Evolutionary conservation across 1,139 yeast species (phyloP), one percentile per base, ranked within the genome.

Genomic region (Saccharomyces pastorianus): DNA sequence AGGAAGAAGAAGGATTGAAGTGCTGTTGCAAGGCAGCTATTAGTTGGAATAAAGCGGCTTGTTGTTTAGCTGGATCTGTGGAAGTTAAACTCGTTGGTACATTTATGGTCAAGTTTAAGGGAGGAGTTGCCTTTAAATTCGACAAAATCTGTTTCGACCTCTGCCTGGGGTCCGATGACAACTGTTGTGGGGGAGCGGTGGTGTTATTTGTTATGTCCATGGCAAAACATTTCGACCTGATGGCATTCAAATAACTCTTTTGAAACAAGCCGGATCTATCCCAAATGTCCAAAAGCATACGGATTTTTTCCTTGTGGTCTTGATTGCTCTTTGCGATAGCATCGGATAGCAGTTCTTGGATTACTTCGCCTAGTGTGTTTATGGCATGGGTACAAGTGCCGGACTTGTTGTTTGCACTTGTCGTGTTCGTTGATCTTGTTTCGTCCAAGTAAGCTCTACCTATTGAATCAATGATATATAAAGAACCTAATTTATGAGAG

Each of bases 261-360:
- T 78, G 76, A 71, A 93, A 93, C 14, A 96, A 86, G 51, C 82
- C 83, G 38, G 93, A 87, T 61, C 89, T 82, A 64, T 84, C 89
- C 99, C 99, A 93, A 64, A 93, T 91, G 60, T 88, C 96, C 61
- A 93, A 80, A 63, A 93, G 78, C 71, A 90, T 91, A 65, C 83
- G 77, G 61, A 90, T 82, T 71, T 90, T 93, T 56, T 82, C 88
- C 67, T 76, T 76, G 61, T 82, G 83, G 47, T 72, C 75, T 51
- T 74, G 75, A 55, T 76, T 71, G 61, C 82, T 76, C 58, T 76
- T 78, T 52, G 78, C 77, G 64, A 84, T 71, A 31, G 88, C 81
- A 62, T 82, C 83, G 62, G 81, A 82, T 55, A 85, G 70, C 53
- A 84, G 73, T 46, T 80, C 77, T 64, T 80, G 82, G 59, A 85